Evolutionary conservation across 306 rosid species (phyloP), one percentile per base, ranked within the genome.

Genomic region (Prinsepia uniflora): DNA sequence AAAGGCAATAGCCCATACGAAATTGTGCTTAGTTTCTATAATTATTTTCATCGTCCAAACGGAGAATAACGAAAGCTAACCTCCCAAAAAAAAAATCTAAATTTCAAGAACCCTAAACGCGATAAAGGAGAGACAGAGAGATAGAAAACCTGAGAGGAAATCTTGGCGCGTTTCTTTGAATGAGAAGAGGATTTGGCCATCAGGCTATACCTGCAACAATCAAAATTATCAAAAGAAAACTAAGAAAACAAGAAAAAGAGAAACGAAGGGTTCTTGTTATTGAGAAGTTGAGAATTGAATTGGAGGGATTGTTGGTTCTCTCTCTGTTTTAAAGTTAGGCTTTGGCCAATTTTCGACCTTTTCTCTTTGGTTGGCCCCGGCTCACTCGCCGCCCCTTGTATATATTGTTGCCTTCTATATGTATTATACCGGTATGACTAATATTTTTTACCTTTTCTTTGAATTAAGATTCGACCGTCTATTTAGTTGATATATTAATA

Each of bases 151-250:
- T 94, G 79, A 5, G 85, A 80, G 44, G 89, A 82, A 54, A 65
- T 62, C 85, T 84, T 90, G 63, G 91, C 81, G 67, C 86, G 89
- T 62, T 86, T 86, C 79, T 59, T 89, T 66, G 81, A 86, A 40
- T 54, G 85, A 60, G 96, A 87, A 65, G 97, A 85, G 45, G 95
- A 79, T 82, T 89, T 89, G 71, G 88, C 95, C 99, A 94, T 94
- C 78, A 18, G 76, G 72, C 24, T 49, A 39, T 22, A 73, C 82
- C 96, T 80, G 96, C 84, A 79, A 86, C 60, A 77, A 82, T 71
- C 41, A 80, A 71, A 67, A 45, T 42, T 65, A 44, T 42, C 72
- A 74, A 71, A 63, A 60, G 72, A 39, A 86, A 61, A 34, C 74
- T 17, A 30, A 19, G 59, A 70, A 9, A 13, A 47, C 67, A 53